A percentile compares a stretch with the other conserved stretches of the same genome.
Evolutionary conservation across 768 basidiomycete species (phyloP).

Genomic region (Rhizopogon salebrosus): DNA sequence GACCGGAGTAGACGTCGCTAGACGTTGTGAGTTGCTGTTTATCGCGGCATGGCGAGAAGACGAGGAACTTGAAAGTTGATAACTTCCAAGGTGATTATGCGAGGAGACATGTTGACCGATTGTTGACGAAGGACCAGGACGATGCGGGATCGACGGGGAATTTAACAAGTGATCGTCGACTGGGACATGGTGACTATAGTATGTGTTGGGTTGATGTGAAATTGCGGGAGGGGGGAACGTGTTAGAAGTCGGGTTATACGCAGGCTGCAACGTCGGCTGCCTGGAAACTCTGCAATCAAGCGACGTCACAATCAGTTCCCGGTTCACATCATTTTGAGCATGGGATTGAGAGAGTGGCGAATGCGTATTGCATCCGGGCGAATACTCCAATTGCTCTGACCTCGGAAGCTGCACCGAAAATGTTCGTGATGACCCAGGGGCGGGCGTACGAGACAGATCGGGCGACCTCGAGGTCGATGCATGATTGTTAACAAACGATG

Average conservation of each 20-base stretch:
- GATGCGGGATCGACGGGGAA: conserved; percentile 36
- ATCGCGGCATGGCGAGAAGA: conserved; percentile 52
- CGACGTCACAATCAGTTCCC: conserved; percentile 39
- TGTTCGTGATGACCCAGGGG: conserved; percentile 24
- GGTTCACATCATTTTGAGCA: conserved; percentile 30
- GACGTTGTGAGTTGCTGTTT: conserved; percentile 53
- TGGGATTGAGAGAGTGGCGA: conserved; percentile 15
- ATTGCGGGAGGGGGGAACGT: conserved; percentile 38
- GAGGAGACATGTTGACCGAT: conserved; percentile 37
- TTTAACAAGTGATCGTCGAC: conserved; percentile 35
- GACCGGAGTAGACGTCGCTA: conserved; percentile 60
- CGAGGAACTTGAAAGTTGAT: conserved; percentile 46
- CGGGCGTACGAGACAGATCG: conserved; percentile 28
- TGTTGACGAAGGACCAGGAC: conserved; percentile 30
- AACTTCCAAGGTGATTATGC: conserved; percentile 42
- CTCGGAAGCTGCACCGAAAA: conserved; percentile 20
- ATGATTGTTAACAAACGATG: conserved; percentile 4
- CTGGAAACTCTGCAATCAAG: conserved; percentile 49
- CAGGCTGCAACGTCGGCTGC: conserved; percentile 49
- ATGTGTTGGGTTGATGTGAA: conserved; percentile 37
- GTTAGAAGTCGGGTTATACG: conserved; percentile 19
- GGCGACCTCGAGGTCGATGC: conserved; percentile 22
- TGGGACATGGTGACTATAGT: conserved; percentile 43
- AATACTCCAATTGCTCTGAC: conserved; percentile 16
- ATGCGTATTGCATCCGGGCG: conserved; percentile 17